These are phyloP conservation scores for Phoenix roebelenii DNA, from an alignment of 176 grass and related monocot genomes.

Conservation along the genomic window DNA sequence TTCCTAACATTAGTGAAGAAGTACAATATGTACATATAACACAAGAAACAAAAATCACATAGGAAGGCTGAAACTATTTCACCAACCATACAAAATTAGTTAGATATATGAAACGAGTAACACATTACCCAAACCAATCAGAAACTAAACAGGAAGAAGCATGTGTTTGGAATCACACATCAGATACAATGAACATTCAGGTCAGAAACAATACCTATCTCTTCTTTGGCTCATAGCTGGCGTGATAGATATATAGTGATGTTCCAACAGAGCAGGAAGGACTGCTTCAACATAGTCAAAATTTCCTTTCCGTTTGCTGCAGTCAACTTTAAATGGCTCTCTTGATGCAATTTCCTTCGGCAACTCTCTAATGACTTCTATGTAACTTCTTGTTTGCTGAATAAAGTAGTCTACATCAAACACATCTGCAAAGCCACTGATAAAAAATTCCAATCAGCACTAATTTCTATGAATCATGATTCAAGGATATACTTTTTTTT, in stretches of 20 bases:
- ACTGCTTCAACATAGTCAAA: conserved; percentile 75
- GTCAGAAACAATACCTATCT: conserved; percentile 57
- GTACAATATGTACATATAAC: no score
- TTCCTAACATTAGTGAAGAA: no score
- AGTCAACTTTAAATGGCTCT: conserved; percentile 80
- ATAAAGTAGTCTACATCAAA: conserved; percentile 94
- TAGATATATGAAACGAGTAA: no score
- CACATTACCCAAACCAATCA: no score
- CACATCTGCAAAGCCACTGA: conserved; percentile 89
- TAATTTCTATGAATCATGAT: neutral
- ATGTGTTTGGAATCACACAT: no score
- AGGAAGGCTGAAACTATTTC: no score
- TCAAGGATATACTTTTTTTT: conserved; percentile 1
- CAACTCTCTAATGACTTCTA: conserved; percentile 66
- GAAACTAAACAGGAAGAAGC: no score
- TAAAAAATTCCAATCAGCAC: conserved; percentile 29
- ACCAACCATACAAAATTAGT: no score
- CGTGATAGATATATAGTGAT: conserved; percentile 69
- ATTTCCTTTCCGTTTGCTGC: conserved; percentile 72
- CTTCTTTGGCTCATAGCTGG: conserved; percentile 83
- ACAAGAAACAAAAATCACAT: no score
- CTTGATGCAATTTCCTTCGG: conserved; percentile 51
- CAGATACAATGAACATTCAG: neutral
- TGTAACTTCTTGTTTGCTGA: conserved; percentile 68
- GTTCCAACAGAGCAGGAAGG: conserved; percentile 62